Base-by-base conservation (phyloP, 23 red algal species). In the Gracilaria gracilis region DNA sequence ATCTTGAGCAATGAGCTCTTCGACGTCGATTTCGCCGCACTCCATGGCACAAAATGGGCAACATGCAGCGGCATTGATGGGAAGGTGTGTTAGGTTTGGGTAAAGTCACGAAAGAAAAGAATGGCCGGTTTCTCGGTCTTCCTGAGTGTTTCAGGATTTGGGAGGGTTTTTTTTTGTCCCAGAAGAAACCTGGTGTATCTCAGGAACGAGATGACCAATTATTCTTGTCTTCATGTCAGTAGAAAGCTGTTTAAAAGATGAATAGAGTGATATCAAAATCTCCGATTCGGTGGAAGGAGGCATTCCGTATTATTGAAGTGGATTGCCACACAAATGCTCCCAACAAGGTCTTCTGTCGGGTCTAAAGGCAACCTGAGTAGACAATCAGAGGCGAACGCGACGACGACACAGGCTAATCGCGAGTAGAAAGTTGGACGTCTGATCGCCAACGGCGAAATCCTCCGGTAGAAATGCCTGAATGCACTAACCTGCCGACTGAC, bases 271-370 rank as follows among this genome's bases (percentile, higher is more conserved):
- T 71, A 21, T 36, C 7, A 17, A 24, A 37, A 71, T 39, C 66
- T 71, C 31, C 33, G 11, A 71, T 14, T 14, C 2, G 6, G 3
- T 14, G 37, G 11, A 71, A 2, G 5, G 66, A 36, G 66, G 28
- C 66, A 71, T 71, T 71, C 29, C 31, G 66, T 37, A 5, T 71
- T 37, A 38, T 40, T 71, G 66, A 71, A 71, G 37, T 71, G 66
- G 66, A n/a, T 39, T 71, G 66, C 37, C 66, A n/a, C n/a, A n/a
- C n/a, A n/a, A n/a, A n/a, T n/a, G n/a, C n/a, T n/a, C n/a, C n/a
- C n/a, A n/a, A n/a, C n/a, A n/a, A n/a, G n/a, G n/a, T n/a, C n/a
- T n/a, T n/a, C n/a, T n/a, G n/a, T n/a, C n/a, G n/a, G n/a, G n/a
- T n/a, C n/a, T n/a, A n/a, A n/a, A n/a, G n/a, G n/a, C n/a, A n/a